Evolutionary conservation across 345 rosid species (phyloP).

Genomic region (Raphanus sativus): DNA sequence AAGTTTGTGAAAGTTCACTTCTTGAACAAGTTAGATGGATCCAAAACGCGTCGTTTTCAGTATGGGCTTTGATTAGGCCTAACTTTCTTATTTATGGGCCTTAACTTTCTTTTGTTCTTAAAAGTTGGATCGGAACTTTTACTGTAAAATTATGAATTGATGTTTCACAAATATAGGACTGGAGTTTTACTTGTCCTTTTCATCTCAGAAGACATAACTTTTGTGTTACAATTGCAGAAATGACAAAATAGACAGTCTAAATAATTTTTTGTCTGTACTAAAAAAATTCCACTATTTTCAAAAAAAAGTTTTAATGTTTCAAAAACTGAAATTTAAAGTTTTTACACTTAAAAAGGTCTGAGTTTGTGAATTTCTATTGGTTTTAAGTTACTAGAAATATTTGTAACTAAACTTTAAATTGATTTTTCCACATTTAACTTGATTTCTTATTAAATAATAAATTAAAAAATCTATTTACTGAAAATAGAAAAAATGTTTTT

Average conservation of each 20-base stretch:
- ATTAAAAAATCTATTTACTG: no score
- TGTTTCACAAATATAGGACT: background rate
- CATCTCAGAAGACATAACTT: conserved; percentile 1
- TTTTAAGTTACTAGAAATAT: background rate
- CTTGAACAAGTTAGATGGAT: conserved; percentile 39
- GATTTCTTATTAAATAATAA: background rate
- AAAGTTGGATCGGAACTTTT: background rate
- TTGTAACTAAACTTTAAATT: no score
- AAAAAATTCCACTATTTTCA: no score
- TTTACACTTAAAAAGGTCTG: no score
- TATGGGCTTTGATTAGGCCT: conserved; percentile 26
- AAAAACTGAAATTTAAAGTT: no score
- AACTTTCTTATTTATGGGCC: background rate
- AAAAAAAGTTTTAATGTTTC: no score
- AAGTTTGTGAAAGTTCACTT: conserved; percentile 18
- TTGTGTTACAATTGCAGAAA: conserved; percentile 18
- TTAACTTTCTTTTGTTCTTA: background rate
- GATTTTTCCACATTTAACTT: no score
- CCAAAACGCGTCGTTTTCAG: conserved; percentile 11
- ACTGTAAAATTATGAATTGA: background rate
- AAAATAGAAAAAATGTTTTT: background rate
- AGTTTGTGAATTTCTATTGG: background rate
- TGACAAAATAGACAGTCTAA: conserved; percentile 29
- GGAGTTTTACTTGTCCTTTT: conserved; percentile 1
- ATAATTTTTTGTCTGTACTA: background rate